Conservation (phyloP, 352 stramenopile genomes). For the Pseudoperonospora humuli region DNA sequence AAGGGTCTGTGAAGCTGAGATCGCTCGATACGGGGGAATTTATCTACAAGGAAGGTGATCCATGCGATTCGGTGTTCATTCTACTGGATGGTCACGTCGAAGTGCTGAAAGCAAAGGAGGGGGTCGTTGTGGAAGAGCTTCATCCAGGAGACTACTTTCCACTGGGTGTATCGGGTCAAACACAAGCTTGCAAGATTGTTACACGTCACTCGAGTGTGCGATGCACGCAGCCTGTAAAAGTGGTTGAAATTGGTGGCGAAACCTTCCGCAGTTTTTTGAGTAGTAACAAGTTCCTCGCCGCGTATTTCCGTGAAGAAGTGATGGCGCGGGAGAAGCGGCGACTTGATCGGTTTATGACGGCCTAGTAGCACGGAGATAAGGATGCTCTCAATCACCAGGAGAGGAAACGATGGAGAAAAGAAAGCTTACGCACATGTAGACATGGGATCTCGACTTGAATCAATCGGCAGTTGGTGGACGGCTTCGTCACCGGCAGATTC, state of each 20-base stretch:
- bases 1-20: conserved; percentile 57
- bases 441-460: conserved; percentile 20
- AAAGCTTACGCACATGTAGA: conserved; percentile 19
- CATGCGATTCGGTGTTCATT: conserved; percentile 76
- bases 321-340: conserved; percentile 55
- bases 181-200: conserved; percentile 52
- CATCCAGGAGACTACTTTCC: conserved; percentile 73
- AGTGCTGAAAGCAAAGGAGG: conserved; percentile 58
- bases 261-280: conserved; percentile 79
- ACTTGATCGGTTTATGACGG: conserved; percentile 41
- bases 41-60: conserved; percentile 73
- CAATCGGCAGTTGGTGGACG: conserved; percentile 19
- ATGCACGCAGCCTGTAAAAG: conserved; percentile 53
- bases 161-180: conserved; percentile 64
- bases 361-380: conserved; percentile 7
- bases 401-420: conserved; percentile 14
- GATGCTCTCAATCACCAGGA: background rate
- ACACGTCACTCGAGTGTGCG: conserved; percentile 67
- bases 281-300: conserved; percentile 76
- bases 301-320: conserved; percentile 70
- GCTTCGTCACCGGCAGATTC: conserved; percentile 8
- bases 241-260: conserved; percentile 76
- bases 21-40: conserved; percentile 52
- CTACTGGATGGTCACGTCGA: conserved; percentile 62
- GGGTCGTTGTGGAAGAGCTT: conserved; percentile 67